Evolutionary conservation across 2,329 filamentous ascomycete genomes (phyloP), one percentile per base, ranked within the genome.

Genomic region (Colletotrichum gigasporum): DNA sequence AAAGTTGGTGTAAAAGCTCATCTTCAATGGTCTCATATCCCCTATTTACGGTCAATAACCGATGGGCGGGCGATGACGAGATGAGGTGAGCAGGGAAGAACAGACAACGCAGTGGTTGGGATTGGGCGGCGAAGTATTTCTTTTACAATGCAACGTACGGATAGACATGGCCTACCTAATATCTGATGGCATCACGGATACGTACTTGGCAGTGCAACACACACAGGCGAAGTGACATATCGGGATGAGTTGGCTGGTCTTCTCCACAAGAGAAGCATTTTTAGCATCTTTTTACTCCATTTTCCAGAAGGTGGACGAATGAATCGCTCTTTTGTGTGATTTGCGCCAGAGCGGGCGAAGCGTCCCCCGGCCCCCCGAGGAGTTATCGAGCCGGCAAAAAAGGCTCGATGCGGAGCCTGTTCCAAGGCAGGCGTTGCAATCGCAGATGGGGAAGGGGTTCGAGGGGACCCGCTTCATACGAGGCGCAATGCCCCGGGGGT

Each of bases 231-330:
- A 18, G n/a, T 45, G 20, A 52, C 32, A 18, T 52, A 18, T 34
- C 7, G 42, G 41, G n/a, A 26, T 16, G 30, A 24, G n/a, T 12
- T 28, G 11, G 30, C n/a, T n/a, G 10, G 44, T 7, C 6, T 41
- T 32, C 47, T 32, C 61, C 61, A 50, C 48, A 41, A 37, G 61
- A 61, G 34, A 64, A 61, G 56, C 61, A 50, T 61, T 64, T 64
- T 61, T 55, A 62, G 61, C 56, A 64, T 24, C 37, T 28, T 30
- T 8, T 12, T 24, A 18, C 18, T 18, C 22, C 39, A 37, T 47
- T 59, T 48, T 35, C 47, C 32, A 53, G 34, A 50, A 47, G 18
- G 28, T 5, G 22, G 52, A 32, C 50, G 51, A 55, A 52, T 18
- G 30, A 26, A 32, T 12, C 39, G 16, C 34, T 44, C 14, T 42